Evolutionary conservation across 148 eudicot species (phyloP).

Genomic region (Oxyria digyna): DNA sequence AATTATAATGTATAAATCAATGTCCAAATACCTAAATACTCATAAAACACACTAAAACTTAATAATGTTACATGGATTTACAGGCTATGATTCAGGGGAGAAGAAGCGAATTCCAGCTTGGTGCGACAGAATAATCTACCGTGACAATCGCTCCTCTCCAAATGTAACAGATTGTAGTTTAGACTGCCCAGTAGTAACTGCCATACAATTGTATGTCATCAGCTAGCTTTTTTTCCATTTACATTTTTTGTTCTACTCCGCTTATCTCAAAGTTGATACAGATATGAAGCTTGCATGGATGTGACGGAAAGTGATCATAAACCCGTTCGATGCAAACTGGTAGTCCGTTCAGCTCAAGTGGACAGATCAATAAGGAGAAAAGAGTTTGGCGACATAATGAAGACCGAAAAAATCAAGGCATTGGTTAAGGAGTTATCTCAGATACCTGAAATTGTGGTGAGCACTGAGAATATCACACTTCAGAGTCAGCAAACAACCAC

Average conservation of each 20-base stretch:
- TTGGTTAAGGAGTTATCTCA: constrained; percentile 35
- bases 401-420: constrained; percentile 33
- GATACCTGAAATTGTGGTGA: constrained; percentile 55
- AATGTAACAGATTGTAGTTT: constrained; percentile 54
- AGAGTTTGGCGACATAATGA: constrained; percentile 62
- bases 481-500: constrained; percentile 54
- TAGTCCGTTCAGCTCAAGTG: constrained; percentile 60
- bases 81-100: constrained; percentile 99
- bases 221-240: neutral
- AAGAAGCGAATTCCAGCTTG: constrained; percentile 98
- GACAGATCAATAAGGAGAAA: constrained; percentile 88
- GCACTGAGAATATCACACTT: constrained; percentile 40
- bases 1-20: neutral
- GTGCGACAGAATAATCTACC: constrained; percentile 89
- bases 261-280: constrained; percentile 9
- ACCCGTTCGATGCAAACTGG: constrained; percentile 85
- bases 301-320: constrained; percentile 94
- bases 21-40: no score
- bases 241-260: neutral
- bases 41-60: no score
- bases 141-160: constrained; percentile 51
- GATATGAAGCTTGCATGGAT: constrained; percentile 97
- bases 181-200: constrained; percentile 69
- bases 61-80: neutral
- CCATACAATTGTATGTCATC: constrained; percentile 53